phyloP scores from a whole-genome alignment of 2,329 filamentous ascomycete species.

The Phialemonium atrogriseum region DNA sequence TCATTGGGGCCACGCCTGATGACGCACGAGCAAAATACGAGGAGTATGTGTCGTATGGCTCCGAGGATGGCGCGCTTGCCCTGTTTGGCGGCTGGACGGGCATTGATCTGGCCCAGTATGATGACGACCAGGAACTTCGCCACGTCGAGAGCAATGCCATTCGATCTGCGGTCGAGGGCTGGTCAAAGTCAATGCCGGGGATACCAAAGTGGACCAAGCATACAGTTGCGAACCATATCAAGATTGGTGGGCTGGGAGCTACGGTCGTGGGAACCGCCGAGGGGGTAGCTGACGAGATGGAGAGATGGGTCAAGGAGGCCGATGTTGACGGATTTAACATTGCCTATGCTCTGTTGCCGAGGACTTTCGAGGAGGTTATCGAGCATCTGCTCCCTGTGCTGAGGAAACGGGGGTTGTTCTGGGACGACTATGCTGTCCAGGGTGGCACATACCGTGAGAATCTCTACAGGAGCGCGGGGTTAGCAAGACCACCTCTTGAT shows the following conservation, averaged over 20 bases:
- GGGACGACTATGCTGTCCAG: slow-evolving; percentile 11
- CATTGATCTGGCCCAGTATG: slow-evolving; percentile 33
- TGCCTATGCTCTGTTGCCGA: slow-evolving; percentile 7
- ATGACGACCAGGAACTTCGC: slow-evolving; percentile 28
- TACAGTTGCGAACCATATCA: slow-evolving; percentile 59
- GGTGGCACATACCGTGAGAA: slow-evolving; percentile 12
- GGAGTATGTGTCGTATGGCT: slow-evolving; percentile 53
- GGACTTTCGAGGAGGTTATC: slow-evolving; percentile 7
- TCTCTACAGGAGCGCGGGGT: too few species aligned
- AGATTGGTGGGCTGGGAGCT: slow-evolving; percentile 58
- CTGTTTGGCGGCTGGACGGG: slow-evolving; percentile 70
- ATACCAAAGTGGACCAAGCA: slow-evolving; percentile 73
- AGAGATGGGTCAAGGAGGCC: slow-evolving; percentile 8
- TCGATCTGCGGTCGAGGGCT: slow-evolving; percentile 17
- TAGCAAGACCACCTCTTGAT: too few species aligned
- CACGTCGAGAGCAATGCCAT: slow-evolving; percentile 31
- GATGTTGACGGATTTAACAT: slow-evolving; percentile 12
- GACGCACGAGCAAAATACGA: slow-evolving; percentile 57
- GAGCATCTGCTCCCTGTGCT: slow-evolving; percentile 16
- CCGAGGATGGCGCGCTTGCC: slow-evolving; percentile 54
- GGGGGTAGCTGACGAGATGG: slow-evolving; percentile 21
- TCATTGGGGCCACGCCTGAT: slow-evolving; percentile 57
- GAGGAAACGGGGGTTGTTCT: slow-evolving; percentile 10
- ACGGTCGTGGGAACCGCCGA: slow-evolving; percentile 55
- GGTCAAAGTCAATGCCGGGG: slow-evolving; percentile 18